Evolutionary conservation across 176 grass and related monocot species (phyloP).

Genomic region (Raddia distichophylla): DNA sequence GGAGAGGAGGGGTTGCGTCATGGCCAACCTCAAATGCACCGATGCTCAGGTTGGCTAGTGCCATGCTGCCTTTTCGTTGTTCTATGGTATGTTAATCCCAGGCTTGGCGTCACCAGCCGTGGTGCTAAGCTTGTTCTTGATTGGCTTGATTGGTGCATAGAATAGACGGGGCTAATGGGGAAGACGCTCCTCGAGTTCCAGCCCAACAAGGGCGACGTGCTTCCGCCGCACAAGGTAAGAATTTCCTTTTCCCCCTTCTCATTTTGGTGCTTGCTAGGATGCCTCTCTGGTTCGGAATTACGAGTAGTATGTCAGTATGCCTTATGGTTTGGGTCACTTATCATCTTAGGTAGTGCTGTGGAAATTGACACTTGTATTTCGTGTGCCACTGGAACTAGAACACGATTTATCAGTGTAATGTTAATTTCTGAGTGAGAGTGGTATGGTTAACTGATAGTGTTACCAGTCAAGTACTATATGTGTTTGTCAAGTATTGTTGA

Average conservation of each 20-base stretch:
- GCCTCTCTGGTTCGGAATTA: background rate
- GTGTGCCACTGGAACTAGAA: background rate
- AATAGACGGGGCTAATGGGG: slow-evolving; percentile 91
- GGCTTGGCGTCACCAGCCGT: background rate
- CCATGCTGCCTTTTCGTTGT: background rate
- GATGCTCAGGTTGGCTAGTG: slow-evolving; percentile 68
- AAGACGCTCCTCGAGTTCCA: slow-evolving; percentile 93
- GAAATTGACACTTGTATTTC: background rate
- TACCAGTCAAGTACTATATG: background rate
- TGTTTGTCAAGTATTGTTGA: background rate
- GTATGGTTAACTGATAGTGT: background rate
- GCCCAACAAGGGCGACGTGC: slow-evolving; percentile 85
- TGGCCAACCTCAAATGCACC: slow-evolving; percentile 89
- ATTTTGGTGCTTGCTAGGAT: slow-evolving; percentile 20
- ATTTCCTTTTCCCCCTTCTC: slow-evolving; percentile 1
- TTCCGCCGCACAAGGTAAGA: slow-evolving; percentile 81
- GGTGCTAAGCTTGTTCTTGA: slow-evolving; percentile 6
- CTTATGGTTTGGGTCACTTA: background rate
- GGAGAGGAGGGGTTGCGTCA: slow-evolving; percentile 76
- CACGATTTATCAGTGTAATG: background rate
- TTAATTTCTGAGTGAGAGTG: background rate
- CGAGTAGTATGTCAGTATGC: background rate
- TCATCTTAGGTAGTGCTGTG: background rate
- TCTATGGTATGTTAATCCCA: no score
- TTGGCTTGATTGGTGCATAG: slow-evolving; percentile 39